Base-by-base conservation (phyloP, 352 stramenopile species). In the Phytophthora syringae region DNA sequence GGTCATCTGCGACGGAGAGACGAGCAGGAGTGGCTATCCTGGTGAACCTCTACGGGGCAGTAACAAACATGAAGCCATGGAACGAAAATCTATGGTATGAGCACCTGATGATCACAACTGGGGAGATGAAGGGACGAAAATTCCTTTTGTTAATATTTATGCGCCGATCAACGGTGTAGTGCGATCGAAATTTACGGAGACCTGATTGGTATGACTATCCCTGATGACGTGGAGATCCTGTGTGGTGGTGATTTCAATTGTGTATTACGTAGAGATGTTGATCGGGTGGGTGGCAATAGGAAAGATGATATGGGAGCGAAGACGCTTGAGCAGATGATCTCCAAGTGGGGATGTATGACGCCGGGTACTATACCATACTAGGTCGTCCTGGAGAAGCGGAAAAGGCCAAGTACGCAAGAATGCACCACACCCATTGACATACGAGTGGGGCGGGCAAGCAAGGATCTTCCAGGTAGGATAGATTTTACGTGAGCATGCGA, bases 131-230 rank as follows among this genome's bases (percentile, higher is more conserved):
- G n/a, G 34, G 27, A 0, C 20, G n/a, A 15, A 20, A 18, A 5
- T 27, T 56, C 2, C 3, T 64, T 16, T 65, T 9, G 49, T 52
- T 2, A 53, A 58, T 34, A 27, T 65, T 0, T 65, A 58, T 18
- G 57, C 57, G 0, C 57, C 57, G 0, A 5, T 18, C 0, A 2
- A 44, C 7, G 47, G 36, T 21, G 37, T 27, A 1, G 48, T 34
- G 9, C 1, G 57, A 0, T 13, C 37, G 9, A 9, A 37, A 20
- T 64, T 13, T 56, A 39, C 12, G 36, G 10, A 25, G 42, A 52
- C 7, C 15, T 59, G 22, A 5, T 6, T 7, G 6, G 40, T 16
- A 3, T 59, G 5, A 25, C n/a, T 7, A 10, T 60, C 6, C 37
- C 52, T 12, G 7, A 16, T 4, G 18, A 51, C 2, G n/a, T 21